Conservation (phyloP, 2,329 filamentous ascomycete species). For the Scedosporium apiospermum region DNA sequence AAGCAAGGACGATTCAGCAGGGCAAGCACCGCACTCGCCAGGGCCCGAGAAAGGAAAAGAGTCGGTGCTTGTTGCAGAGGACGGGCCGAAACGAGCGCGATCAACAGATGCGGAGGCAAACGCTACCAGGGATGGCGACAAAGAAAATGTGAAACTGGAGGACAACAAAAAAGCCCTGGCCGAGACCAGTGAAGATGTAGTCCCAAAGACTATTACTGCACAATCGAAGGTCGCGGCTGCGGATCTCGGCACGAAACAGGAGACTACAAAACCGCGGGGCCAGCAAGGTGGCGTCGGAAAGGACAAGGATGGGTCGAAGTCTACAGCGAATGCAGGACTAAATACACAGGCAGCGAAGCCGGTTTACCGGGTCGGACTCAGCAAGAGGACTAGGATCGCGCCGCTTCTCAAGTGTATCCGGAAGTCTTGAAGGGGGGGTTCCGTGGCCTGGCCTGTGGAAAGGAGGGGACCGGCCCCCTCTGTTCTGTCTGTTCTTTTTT, state of each 20-base stretch:
- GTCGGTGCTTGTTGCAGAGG: conserved; percentile 3
- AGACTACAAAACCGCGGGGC: conserved; percentile 8
- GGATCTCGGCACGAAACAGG: conserved; percentile 9
- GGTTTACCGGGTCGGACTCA: conserved; percentile 40
- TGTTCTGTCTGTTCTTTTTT: no score
- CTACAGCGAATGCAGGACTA: conserved; percentile 1
- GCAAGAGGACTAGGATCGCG: conserved; percentile 39
- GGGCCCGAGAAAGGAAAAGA: background rate
- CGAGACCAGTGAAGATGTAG: background rate
- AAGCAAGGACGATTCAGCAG: background rate
- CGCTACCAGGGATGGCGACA: background rate
- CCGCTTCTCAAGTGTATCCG: conserved; percentile 35
- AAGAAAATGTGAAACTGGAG: background rate
- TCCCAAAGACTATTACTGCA: background rate
- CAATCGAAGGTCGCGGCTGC: conserved; percentile 2
- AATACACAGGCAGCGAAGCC: conserved; percentile 23
- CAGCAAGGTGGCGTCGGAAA: conserved; percentile 6
- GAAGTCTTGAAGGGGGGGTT: background rate
- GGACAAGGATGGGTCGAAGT: conserved; percentile 3
- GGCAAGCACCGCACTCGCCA: background rate
- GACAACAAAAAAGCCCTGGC: background rate
- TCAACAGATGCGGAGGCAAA: conserved; percentile 13
- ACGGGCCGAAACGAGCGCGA: background rate
- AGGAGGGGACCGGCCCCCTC: background rate
- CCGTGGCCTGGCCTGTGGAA: background rate